Conservation (phyloP, 768 basidiomycete genomes). For the Cyathus striatus region DNA sequence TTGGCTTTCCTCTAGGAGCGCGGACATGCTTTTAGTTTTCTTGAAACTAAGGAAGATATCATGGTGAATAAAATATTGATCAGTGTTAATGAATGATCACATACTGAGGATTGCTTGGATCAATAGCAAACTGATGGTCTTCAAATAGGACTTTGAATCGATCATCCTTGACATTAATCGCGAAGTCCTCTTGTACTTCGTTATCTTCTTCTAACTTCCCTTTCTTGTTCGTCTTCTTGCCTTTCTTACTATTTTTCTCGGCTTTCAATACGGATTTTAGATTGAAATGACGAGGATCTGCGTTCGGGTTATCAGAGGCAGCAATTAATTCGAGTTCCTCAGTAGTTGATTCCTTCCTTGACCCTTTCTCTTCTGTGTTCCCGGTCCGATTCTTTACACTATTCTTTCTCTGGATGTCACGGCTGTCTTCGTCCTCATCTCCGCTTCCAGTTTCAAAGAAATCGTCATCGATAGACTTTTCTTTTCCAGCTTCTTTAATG, state of each 20-base stretch:
- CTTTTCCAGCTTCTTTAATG: conserved; percentile 13
- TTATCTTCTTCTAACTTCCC: conserved; percentile 37
- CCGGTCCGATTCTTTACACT: conserved; percentile 15
- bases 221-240: conserved; percentile 32
- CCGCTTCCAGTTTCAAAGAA: conserved; percentile 67
- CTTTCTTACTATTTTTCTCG: conserved; percentile 62
- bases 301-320: conserved; percentile 45
- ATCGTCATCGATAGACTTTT: conserved; percentile 46
- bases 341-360: conserved; percentile 42
- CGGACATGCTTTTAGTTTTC: conserved; percentile 87
- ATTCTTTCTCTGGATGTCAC: conserved; percentile 11
- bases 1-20: conserved; percentile 79
- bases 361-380: conserved; percentile 12
- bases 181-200: conserved; percentile 78
- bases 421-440: conserved; percentile 21
- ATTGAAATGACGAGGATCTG: conserved; percentile 77
- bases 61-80: not conserved
- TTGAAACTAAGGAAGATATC: conserved; percentile 77
- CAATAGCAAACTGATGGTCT: conserved; percentile 89
- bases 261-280: conserved; percentile 85
- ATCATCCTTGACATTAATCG: conserved; percentile 79
- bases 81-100: conserved; percentile 23
- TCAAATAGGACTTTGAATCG: conserved; percentile 88
- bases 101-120: conserved; percentile 92
- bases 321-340: conserved; percentile 66